Evolutionary conservation across 805 yeast genomes (phyloP).

Genomic region (Nakazawaea ishiwadae): DNA sequence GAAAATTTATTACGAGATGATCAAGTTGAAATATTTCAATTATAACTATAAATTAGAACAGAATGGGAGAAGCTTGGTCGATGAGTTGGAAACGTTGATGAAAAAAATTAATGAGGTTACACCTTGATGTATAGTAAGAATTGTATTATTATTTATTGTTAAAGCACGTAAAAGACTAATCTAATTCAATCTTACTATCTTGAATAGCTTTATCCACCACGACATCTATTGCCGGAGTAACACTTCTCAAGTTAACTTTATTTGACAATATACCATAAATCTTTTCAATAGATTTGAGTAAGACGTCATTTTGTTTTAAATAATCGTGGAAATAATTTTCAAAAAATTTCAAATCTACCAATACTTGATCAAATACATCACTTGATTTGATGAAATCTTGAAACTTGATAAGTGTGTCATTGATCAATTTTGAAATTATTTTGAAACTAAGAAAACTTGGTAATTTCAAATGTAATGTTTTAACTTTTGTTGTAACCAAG

Average conservation of each 20-base stretch:
- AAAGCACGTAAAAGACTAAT: too few species aligned
- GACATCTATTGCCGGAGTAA: conserved; percentile 1
- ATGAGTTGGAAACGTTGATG: conserved; percentile 7
- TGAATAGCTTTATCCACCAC: neutral
- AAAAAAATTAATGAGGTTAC: neutral
- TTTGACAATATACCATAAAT: conserved; percentile 7
- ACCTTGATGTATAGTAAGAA: too few species aligned
- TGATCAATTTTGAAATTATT: conserved; percentile 2
- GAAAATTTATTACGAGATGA: conserved; percentile 5
- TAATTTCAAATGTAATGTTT: conserved; percentile 1
- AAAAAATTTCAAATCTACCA: conserved; percentile 10
- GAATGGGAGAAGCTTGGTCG: conserved; percentile 1
- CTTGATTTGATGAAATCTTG: conserved; percentile 4
- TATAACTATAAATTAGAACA: neutral
- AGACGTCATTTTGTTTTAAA: neutral
- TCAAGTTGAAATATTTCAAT: conserved; percentile 3
- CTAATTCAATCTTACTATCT: conserved; percentile 7
- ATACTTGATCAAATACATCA: conserved; percentile 1
- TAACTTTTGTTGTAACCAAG: conserved; percentile 3
- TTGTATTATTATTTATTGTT: too few species aligned
- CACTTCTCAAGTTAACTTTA: conserved; percentile 3
- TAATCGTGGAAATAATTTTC: conserved; percentile 5
- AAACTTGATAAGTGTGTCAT: conserved; percentile 5
- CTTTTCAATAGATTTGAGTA: conserved; percentile 3
- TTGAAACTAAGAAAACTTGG: neutral